These are phyloP conservation scores for Ophiostoma himal-ulmi DNA, from an alignment of 2,329 filamentous ascomycete species.

Conservation along the genomic window DNA sequence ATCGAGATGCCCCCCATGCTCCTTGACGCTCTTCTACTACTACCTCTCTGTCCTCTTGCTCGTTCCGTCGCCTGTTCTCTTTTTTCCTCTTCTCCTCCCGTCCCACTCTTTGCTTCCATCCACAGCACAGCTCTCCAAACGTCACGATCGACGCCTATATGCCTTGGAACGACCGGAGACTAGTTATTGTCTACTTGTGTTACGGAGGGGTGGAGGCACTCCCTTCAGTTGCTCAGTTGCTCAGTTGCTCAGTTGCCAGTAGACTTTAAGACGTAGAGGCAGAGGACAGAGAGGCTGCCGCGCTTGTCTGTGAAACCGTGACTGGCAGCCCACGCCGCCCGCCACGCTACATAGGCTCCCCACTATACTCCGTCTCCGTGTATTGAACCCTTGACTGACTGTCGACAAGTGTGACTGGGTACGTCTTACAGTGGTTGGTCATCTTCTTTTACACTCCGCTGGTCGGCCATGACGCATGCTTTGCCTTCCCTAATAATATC, in stretches of 20 bases:
- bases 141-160: slow-evolving; percentile 22
- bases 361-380: background rate
- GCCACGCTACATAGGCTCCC: slow-evolving; percentile 7
- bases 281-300: background rate
- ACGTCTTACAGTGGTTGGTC: background rate
- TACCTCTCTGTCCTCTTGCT: background rate
- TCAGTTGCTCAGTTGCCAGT: background rate
- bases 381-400: slow-evolving; percentile 6
- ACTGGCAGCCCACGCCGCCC: slow-evolving; percentile 2
- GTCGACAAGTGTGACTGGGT: background rate
- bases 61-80: background rate
- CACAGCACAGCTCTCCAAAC: slow-evolving; percentile 2
- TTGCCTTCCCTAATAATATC: background rate
- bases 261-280: background rate
- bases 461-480: background rate
- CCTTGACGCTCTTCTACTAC: background rate
- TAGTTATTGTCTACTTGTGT: background rate
- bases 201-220: background rate
- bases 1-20: slow-evolving; percentile 10
- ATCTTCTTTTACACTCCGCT: background rate
- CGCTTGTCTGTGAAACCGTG: slow-evolving; percentile 10
- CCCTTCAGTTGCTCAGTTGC: background rate
- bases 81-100: slow-evolving; percentile 1
- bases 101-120: background rate
- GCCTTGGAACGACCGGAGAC: slow-evolving; percentile 18